Evolutionary conservation across 305 asterid species (phyloP), one percentile per base, ranked within the genome.

Genomic region (Euphrasia arctica): DNA sequence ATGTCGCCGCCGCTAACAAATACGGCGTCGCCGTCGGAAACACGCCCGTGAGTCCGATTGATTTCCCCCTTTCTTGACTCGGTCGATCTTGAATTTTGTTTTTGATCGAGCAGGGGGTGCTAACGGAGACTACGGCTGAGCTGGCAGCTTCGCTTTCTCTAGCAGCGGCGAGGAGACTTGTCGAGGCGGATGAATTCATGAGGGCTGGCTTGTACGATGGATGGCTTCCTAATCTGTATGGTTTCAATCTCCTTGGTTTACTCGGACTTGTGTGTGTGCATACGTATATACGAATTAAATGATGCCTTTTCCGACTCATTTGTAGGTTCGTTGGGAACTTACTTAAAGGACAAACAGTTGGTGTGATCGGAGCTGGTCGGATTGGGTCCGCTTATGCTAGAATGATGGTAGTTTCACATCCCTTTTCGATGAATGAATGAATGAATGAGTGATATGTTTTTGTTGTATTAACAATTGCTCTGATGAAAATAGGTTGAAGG

Each of bases 381-480:
- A 92, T 92, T 63, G 97, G 97, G 48, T 92, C 98, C 64, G 97
- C 98, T 36, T 92, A 92, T 73, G 98, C 98, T 66, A 87, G 98
- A 88, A 92, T 89, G 97, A 92, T 92, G 98, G 97, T 86, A 82
- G 68, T 54, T 60, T 66, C 18, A 39, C 28, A 14, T 14, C 14
- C 4, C 9, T 36, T 18, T 28, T 54, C 13, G 27, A n/a, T 28
- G 49, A 25, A 58, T 9, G 13, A 15, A 41, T 64, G 9, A 32
- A 7, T 71, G 54, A 48, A 12, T 48, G 34, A 31, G 34, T 31
- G 34, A 31, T 66, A 8, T 49, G 47, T 43, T 6, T 4, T 58
- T 43, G 51, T 10, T 45, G 39, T 60, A 14, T 43, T 65, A 10
- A 57, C 63, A 60, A 50, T 31, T 14, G 58, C 27, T 10, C 47